Conservation (phyloP, 495 filamentous ascomycete genomes). For the Cercophora scortea region DNA sequence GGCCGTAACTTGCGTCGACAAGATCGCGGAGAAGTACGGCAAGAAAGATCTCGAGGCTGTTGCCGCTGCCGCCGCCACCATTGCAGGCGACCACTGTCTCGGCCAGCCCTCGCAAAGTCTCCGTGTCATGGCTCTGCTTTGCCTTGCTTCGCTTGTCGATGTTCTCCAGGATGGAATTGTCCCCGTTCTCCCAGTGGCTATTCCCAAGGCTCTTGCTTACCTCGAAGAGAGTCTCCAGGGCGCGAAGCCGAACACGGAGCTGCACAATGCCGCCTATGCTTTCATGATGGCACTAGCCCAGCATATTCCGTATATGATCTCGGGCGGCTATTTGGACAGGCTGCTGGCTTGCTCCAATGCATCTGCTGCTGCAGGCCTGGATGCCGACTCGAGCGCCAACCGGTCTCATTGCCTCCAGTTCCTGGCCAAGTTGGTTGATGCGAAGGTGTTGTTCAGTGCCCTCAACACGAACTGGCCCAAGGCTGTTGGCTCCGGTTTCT, state of each 20-base stretch:
- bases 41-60: conserved; percentile 67
- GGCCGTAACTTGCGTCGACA: conserved; percentile 79
- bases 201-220: conserved; percentile 61
- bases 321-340: conserved; percentile 58
- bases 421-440: conserved; percentile 63
- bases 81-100: conserved; percentile 69
- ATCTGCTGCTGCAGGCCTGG: conserved; percentile 52
- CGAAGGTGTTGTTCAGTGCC: conserved; percentile 56
- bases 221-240: conserved; percentile 53
- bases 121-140: conserved; percentile 74
- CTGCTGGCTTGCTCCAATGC: conserved; percentile 60
- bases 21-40: conserved; percentile 84
- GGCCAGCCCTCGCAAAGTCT: conserved; percentile 63
- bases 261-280: conserved; percentile 76
- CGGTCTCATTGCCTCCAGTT: conserved; percentile 61
- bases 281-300: conserved; percentile 72
- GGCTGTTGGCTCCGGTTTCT: conserved; percentile 50
- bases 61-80: conserved; percentile 59
- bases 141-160: conserved; percentile 78
- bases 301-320: conserved; percentile 79
- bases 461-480: conserved; percentile 61
- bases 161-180: conserved; percentile 80
- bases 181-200: conserved; percentile 66
- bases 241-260: conserved; percentile 44
- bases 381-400: conserved; percentile 51